phyloP scores from a whole-genome alignment of 371 early-diverging fungal genomes.

The Apophysomyces trapeziformis region DNA sequence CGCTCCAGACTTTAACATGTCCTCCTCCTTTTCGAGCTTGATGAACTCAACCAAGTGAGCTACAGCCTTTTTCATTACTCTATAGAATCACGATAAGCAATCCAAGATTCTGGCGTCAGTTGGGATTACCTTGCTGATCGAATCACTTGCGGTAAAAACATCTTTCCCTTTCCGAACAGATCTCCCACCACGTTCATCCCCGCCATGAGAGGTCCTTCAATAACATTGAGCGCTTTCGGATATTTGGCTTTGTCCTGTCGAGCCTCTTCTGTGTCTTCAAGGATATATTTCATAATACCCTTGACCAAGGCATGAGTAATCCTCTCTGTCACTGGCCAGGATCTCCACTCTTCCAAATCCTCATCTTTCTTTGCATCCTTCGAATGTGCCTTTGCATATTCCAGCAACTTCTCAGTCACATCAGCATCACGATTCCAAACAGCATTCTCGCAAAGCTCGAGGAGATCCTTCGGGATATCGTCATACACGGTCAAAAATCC shows the following conservation, averaged over 20 bases:
- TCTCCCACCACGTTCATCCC: constrained; percentile 95
- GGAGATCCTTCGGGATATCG: constrained; percentile 90
- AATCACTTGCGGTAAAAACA: constrained; percentile 97
- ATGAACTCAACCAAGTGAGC: constrained; percentile 93
- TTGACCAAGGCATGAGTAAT: constrained; percentile 86
- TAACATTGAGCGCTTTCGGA: constrained; percentile 89
- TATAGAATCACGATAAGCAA: constrained; percentile 4
- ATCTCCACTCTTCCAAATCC: constrained; percentile 88
- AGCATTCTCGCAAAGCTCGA: constrained; percentile 90
- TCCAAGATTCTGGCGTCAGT: constrained; percentile 15
- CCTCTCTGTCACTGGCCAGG: constrained; percentile 73
- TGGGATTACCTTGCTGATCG: constrained; percentile 77
- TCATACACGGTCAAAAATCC: constrained; percentile 94
- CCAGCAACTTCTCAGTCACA: constrained; percentile 89
- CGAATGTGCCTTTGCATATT: constrained; percentile 84
- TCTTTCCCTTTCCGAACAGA: constrained; percentile 91
- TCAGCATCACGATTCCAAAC: constrained; percentile 89
- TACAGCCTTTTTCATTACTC: constrained; percentile 93
- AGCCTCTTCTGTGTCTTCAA: constrained; percentile 95
- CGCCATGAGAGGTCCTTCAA: constrained; percentile 93
- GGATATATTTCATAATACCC: constrained; percentile 88
- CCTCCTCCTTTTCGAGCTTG: constrained; percentile 81
- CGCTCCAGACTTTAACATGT: constrained; percentile 53
- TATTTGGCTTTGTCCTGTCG: constrained; percentile 68
- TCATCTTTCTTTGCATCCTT: constrained; percentile 75